Conservation (phyloP, 768 basidiomycete genomes). For the Rhizopogon vinicolor region DNA sequence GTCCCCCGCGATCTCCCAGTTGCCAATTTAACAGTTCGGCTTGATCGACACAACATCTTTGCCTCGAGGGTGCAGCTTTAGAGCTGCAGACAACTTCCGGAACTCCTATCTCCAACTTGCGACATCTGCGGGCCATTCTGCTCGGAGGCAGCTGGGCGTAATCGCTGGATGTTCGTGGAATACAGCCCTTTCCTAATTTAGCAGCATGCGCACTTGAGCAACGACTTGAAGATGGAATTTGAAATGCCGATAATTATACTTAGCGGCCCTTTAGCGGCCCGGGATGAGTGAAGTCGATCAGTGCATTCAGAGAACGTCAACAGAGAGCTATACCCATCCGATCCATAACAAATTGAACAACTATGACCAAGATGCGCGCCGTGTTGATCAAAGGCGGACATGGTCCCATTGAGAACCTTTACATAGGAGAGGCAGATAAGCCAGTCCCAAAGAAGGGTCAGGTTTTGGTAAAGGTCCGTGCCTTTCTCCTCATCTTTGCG, state of each 20-base stretch:
- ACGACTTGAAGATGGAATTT: background rate
- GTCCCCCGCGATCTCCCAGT: background rate
- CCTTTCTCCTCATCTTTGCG: background rate
- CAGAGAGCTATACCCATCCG: background rate
- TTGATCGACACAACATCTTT: background rate
- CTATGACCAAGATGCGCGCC: slow-evolving; percentile 57
- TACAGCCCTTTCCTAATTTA: background rate
- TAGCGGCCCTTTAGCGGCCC: too few relatives aligned
- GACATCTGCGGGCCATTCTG: background rate
- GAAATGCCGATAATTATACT: background rate
- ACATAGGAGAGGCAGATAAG: slow-evolving; percentile 65
- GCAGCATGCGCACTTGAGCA: background rate
- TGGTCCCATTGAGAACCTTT: slow-evolving; percentile 73
- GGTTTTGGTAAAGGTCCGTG: slow-evolving; percentile 74
- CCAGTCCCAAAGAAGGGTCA: slow-evolving; percentile 55
- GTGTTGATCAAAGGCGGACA: slow-evolving; percentile 72
- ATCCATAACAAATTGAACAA: background rate
- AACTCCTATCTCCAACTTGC: background rate
- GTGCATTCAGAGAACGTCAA: background rate
- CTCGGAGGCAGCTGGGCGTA: background rate
- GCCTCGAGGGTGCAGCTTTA: background rate
- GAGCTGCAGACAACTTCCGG: background rate
- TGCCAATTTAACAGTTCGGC: background rate
- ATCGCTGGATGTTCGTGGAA: background rate
- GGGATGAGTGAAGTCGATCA: too few relatives aligned